These are phyloP conservation scores for Suillus placidus DNA, from an alignment of 768 basidiomycete genomes.

Conservation along the genomic window DNA sequence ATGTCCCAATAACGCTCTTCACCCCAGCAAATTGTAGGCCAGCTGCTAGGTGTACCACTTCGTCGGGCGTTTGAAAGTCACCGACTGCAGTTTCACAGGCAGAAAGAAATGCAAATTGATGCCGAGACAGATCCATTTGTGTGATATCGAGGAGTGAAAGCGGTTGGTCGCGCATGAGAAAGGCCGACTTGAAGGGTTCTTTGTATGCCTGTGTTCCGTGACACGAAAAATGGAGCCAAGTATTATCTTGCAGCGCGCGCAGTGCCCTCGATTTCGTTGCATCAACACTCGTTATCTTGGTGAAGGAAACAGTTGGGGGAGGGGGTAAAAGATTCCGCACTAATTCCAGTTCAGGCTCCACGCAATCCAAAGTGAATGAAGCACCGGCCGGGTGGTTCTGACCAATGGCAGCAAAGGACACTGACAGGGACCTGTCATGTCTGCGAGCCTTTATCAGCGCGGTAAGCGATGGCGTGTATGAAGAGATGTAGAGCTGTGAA, in stretches of 20 bases:
- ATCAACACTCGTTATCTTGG: too few relatives aligned
- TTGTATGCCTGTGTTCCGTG: constrained; percentile 15
- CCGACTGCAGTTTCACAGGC: constrained; percentile 8
- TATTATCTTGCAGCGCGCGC: background rate
- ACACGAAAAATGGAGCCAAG: constrained; percentile 24
- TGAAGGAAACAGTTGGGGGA: background rate
- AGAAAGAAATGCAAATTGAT: background rate
- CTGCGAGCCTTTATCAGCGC: too few relatives aligned
- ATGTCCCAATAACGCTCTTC: background rate
- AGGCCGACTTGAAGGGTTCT: constrained; percentile 17
- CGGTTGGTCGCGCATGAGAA: background rate
- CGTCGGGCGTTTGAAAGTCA: constrained; percentile 18
- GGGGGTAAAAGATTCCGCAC: background rate
- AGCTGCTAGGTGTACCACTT: constrained; percentile 25
- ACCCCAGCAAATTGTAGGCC: constrained; percentile 8
- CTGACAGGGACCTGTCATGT: background rate
- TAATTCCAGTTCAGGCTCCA: background rate
- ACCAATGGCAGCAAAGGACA: constrained; percentile 12
- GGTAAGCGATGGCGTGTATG: too few relatives aligned
- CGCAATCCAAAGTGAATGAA: background rate
- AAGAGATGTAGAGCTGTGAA: background rate
- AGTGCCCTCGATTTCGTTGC: background rate
- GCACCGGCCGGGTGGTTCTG: constrained; percentile 1
- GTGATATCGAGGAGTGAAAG: too few relatives aligned
- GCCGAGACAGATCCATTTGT: too few relatives aligned